Percentiles rank a stretch among this genome's conserved stretches.
phyloP scores from a whole-genome alignment of 1,284 basidiomycete species.

The Cutaneotrichosporon cavernicola region DNA sequence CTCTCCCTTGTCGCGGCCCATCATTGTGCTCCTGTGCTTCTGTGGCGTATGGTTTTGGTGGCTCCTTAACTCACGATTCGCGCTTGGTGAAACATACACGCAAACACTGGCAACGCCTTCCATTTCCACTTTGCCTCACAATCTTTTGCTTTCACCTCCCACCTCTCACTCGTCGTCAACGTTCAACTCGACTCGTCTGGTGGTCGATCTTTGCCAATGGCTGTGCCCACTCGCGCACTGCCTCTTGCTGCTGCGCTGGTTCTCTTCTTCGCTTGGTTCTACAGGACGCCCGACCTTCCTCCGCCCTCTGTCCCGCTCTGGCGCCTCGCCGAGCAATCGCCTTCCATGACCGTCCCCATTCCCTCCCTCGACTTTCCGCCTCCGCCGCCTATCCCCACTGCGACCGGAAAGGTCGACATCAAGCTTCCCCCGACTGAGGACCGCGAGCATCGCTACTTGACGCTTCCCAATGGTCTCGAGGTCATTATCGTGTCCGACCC shows the following conservation, averaged over 20 bases:
- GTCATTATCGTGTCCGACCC: slow-evolving; percentile 82
- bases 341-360: slow-evolving; percentile 10
- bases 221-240: slow-evolving; percentile 1
- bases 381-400: slow-evolving; percentile 41
- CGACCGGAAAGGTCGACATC: slow-evolving; percentile 58
- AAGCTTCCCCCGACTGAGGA: slow-evolving; percentile 65
- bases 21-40: background rate
- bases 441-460: slow-evolving; percentile 75
- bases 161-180: background rate
- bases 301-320: background rate
- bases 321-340: background rate
- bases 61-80: background rate
- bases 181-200: background rate
- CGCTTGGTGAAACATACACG: background rate
- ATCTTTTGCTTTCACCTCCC: background rate
- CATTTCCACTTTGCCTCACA: background rate
- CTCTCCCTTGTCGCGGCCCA: background rate
- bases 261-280: slow-evolving; percentile 5
- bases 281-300: slow-evolving; percentile 6
- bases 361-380: slow-evolving; percentile 30
- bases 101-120: background rate
- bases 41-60: background rate
- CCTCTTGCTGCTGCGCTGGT: slow-evolving; percentile 1
- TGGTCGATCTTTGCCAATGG: background rate
- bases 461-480: slow-evolving; percentile 81